These are phyloP conservation scores for Pseudocercospora eumusae DNA, from an alignment of 2,329 filamentous ascomycete genomes.

Conservation along the genomic window DNA sequence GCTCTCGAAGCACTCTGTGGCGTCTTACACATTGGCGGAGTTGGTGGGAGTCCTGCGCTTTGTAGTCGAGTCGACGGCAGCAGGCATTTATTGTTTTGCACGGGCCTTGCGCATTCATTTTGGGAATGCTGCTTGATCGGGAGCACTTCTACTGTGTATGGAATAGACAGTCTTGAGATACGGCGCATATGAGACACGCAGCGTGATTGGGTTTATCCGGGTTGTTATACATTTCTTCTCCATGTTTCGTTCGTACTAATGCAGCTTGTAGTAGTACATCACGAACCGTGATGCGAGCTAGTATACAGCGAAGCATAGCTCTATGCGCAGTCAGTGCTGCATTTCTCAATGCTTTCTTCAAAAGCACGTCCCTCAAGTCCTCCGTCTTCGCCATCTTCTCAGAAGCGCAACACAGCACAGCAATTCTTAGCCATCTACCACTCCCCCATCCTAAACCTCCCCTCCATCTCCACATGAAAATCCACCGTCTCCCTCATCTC, in stretches of 20 bases:
- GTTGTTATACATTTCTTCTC: background rate
- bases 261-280: conserved; percentile 6
- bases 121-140: background rate
- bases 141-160: background rate
- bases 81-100: background rate
- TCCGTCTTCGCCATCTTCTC: too few relatives aligned
- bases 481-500: conserved; percentile 67
- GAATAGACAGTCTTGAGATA: conserved; percentile 8
- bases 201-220: background rate
- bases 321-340: conserved; percentile 6
- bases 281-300: background rate
- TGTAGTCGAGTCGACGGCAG: background rate
- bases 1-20: background rate
- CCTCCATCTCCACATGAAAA: conserved; percentile 93
- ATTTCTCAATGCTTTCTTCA: background rate
- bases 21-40: background rate
- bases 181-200: conserved; percentile 12
- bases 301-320: conserved; percentile 22
- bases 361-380: background rate
- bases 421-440: conserved; percentile 40
- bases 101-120: background rate
- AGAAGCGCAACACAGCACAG: background rate
- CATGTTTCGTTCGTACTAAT: conserved; percentile 20
- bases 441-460: conserved; percentile 75
- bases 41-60: background rate